phyloP scores from a whole-genome alignment of 192 early-diverging fungal species.

The Backusella parvicylindrica region DNA sequence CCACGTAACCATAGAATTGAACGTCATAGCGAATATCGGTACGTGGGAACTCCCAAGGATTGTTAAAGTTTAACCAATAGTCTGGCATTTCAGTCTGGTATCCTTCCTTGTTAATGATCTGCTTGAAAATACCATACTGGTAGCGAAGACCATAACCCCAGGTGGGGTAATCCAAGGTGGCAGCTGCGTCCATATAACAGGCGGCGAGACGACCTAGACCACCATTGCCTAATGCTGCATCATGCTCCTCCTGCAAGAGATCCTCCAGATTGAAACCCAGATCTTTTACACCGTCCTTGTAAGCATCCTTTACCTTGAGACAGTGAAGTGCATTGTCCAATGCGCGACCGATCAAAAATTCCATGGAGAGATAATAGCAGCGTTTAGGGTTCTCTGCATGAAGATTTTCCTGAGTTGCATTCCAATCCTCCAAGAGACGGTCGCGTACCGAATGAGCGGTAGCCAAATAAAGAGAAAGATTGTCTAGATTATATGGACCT shows the following conservation, averaged over 20 bases:
- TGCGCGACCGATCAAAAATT: conserved; percentile 94
- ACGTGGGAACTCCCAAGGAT: conserved; percentile 96
- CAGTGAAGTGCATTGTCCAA: conserved; percentile 95
- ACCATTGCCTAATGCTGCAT: conserved; percentile 96
- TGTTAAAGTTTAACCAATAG: conserved; percentile 95
- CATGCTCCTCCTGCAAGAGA: conserved; percentile 88
- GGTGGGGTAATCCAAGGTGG: conserved; percentile 88
- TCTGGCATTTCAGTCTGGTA: conserved; percentile 94
- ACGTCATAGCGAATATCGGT: conserved; percentile 91
- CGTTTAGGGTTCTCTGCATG: conserved; percentile 78
- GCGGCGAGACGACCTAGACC: conserved; percentile 95
- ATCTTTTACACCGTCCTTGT: conserved; percentile 54
- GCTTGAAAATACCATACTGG: conserved; percentile 98
- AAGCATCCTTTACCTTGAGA: conserved; percentile 76
- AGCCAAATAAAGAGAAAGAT: conserved; percentile 89
- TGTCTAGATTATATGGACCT: conserved; percentile 87
- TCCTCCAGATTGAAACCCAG: conserved; percentile 95
- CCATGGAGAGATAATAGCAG: conserved; percentile 95
- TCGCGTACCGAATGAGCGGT: conserved; percentile 91
- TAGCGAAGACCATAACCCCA: conserved; percentile 98
- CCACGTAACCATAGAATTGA: conserved; percentile 86
- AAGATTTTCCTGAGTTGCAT: conserved; percentile 69
- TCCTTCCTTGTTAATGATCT: conserved; percentile 84
- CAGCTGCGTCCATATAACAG: conserved; percentile 96
- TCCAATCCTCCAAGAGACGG: conserved; percentile 28